Evolutionary conservation across 495 filamentous ascomycete genomes (phyloP).

Genomic region (Neurospora pannonica): DNA sequence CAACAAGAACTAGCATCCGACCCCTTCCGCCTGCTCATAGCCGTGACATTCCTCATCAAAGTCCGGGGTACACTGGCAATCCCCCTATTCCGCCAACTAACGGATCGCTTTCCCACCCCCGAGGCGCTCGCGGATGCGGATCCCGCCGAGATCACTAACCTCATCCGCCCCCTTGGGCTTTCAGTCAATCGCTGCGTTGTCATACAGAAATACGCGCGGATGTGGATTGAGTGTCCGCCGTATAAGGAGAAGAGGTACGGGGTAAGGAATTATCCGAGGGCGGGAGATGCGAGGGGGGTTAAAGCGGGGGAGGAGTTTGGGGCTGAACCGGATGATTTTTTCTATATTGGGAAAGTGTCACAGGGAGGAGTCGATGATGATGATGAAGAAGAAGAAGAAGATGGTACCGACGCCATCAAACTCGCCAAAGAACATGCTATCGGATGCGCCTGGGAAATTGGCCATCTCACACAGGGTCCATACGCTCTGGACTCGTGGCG

Average conservation of each 20-base stretch:
- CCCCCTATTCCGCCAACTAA: conserved; percentile 63
- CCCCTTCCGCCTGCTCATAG: conserved; percentile 65
- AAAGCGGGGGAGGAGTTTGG: conserved; percentile 35
- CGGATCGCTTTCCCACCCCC: conserved; percentile 58
- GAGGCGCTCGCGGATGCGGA: conserved; percentile 52
- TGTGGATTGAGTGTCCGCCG: conserved; percentile 61
- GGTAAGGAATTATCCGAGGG: conserved; percentile 58
- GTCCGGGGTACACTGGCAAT: conserved; percentile 67
- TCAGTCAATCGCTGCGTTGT: conserved; percentile 41
- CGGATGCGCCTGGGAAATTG: conserved; percentile 68
- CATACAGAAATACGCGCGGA: conserved; percentile 55
- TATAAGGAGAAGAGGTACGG: conserved; percentile 47
- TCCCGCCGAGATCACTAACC: conserved; percentile 43
- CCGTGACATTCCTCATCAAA: conserved; percentile 73
- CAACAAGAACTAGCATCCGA: conserved; percentile 68
- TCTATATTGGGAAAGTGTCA: not conserved
- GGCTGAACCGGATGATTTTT: conserved; percentile 13
- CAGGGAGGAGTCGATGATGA: conserved; percentile 1
- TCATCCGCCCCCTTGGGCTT: conserved; percentile 69
- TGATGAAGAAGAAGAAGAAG: not conserved
- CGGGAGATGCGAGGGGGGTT: conserved; percentile 47
- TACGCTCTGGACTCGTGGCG: conserved; percentile 91
- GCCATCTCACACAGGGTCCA: conserved; percentile 73
- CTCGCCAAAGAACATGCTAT: conserved; percentile 28
- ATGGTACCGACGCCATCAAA: conserved; percentile 5